These are phyloP conservation scores for Plasmodium sp. DNA, from an alignment of 169 alveolate species.

Conservation along the genomic window DNA sequence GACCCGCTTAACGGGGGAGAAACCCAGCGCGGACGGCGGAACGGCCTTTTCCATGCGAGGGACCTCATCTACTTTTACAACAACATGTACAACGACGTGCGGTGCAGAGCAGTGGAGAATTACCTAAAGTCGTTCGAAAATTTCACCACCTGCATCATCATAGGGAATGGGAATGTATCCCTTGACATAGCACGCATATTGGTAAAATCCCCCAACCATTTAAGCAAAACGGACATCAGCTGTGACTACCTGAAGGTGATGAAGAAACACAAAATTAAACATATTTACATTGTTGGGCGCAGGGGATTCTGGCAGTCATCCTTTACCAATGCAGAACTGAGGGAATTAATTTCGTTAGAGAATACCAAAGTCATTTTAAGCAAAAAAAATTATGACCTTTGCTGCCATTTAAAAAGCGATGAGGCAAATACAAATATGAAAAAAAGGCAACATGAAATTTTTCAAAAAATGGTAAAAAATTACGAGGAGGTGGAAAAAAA, in stretches of 20 bases:
- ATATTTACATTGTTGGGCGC: slow-evolving; percentile 45
- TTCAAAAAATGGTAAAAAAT: slow-evolving; percentile 49
- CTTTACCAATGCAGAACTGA: slow-evolving; percentile 55
- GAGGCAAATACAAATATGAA: slow-evolving; percentile 39
- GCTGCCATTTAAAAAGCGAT: slow-evolving; percentile 29
- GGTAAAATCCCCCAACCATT: slow-evolving; percentile 18
- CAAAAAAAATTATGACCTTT: slow-evolving; percentile 42
- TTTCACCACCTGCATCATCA: slow-evolving; percentile 68
- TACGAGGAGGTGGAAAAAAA: slow-evolving; percentile 51
- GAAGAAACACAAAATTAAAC: slow-evolving; percentile 24
- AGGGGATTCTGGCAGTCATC: slow-evolving; percentile 63
- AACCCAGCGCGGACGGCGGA: no score
- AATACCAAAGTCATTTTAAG: slow-evolving; percentile 49
- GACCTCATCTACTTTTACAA: slow-evolving; percentile 44
- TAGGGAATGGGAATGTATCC: slow-evolving; percentile 92
- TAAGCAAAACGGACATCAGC: slow-evolving; percentile 54
- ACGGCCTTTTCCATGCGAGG: slow-evolving; percentile 34
- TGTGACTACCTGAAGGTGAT: slow-evolving; percentile 9
- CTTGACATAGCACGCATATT: slow-evolving; percentile 88
- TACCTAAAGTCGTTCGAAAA: slow-evolving; percentile 39
- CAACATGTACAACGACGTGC: slow-evolving; percentile 24
- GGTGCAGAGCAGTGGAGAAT: slow-evolving; percentile 32
- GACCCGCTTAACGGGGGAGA: background rate
- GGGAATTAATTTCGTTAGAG: slow-evolving; percentile 35
- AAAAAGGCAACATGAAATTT: slow-evolving; percentile 48